Conservation (phyloP, 1,139 yeast species). For the Lodderomyces theae region DNA sequence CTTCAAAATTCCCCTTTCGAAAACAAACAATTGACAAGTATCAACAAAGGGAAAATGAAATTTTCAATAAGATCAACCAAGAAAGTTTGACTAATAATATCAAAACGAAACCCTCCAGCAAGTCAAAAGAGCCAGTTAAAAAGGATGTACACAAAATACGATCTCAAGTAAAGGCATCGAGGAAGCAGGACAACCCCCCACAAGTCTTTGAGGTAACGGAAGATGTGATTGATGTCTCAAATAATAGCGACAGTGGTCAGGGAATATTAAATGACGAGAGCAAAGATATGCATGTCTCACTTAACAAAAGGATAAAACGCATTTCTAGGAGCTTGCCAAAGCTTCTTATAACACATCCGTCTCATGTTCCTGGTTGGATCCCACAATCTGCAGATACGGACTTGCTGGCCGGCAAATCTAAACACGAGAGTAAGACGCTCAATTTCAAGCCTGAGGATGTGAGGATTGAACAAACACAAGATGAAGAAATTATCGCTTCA, state of each 20-base stretch:
- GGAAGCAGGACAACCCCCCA: too few relatives aligned
- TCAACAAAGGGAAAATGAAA: conserved; percentile 3
- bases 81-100: neutral
- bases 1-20: conserved; percentile 37
- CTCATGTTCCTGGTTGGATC: conserved; percentile 67
- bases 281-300: conserved; percentile 16
- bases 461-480: conserved; percentile 21
- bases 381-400: conserved; percentile 22
- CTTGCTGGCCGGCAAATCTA: conserved; percentile 35
- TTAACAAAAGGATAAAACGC: conserved; percentile 33
- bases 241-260: conserved; percentile 18
- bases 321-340: conserved; percentile 53
- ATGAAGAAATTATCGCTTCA: conserved; percentile 25
- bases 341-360: conserved; percentile 73
- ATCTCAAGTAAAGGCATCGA: conserved; percentile 4
- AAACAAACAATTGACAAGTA: conserved; percentile 24
- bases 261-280: conserved; percentile 12
- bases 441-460: conserved; percentile 33
- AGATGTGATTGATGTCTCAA: conserved; percentile 3
- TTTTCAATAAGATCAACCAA: neutral
- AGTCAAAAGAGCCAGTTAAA: neutral
- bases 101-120: neutral
- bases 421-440: conserved; percentile 40
- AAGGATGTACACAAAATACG: neutral
- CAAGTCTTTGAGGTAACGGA: conserved; percentile 11